Conservation (phyloP, 2,329 filamentous ascomycete species). For the Aspergillus amoenus region DNA sequence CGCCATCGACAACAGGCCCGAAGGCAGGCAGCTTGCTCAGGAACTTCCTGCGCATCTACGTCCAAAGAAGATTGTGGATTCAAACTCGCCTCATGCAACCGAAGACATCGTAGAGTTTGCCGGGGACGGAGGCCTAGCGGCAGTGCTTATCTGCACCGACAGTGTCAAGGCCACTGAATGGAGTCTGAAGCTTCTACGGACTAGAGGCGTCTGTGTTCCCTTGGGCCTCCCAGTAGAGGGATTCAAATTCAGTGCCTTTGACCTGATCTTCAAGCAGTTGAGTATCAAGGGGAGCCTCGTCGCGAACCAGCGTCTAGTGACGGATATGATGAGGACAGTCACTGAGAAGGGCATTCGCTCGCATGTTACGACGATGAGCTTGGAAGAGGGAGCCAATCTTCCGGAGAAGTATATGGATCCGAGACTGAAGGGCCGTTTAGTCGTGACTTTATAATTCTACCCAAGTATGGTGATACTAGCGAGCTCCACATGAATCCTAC, state of each 20-base stretch:
- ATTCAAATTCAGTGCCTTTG: conserved; percentile 9
- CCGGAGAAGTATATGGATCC: conserved; percentile 3
- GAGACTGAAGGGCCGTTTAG: conserved; percentile 1
- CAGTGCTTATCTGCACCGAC: conserved; percentile 12
- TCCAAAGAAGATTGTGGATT: neutral
- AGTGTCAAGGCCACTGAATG: conserved; percentile 5
- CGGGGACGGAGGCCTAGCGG: neutral
- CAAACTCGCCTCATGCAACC: neutral
- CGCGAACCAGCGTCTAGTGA: neutral
- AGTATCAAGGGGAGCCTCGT: conserved; percentile 8
- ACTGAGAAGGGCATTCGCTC: neutral
- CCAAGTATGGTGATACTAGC: too few relatives aligned
- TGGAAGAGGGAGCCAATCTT: conserved; percentile 1
- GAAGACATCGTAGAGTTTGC: neutral
- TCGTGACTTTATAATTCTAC: neutral
- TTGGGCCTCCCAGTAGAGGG: conserved; percentile 8
- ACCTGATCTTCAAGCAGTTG: conserved; percentile 11
- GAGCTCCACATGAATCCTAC: too few relatives aligned
- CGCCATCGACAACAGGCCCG: conserved; percentile 10
- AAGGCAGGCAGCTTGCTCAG: conserved; percentile 4
- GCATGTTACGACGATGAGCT: neutral
- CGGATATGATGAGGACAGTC: conserved; percentile 11
- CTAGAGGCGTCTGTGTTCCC: conserved; percentile 7
- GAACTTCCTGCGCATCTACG: neutral
- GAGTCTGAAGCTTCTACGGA: conserved; percentile 6